Percentiles rank a stretch among this genome's conserved stretches.
Conservation (phyloP, 768 basidiomycete genomes). For the Hericium coralloides region DNA sequence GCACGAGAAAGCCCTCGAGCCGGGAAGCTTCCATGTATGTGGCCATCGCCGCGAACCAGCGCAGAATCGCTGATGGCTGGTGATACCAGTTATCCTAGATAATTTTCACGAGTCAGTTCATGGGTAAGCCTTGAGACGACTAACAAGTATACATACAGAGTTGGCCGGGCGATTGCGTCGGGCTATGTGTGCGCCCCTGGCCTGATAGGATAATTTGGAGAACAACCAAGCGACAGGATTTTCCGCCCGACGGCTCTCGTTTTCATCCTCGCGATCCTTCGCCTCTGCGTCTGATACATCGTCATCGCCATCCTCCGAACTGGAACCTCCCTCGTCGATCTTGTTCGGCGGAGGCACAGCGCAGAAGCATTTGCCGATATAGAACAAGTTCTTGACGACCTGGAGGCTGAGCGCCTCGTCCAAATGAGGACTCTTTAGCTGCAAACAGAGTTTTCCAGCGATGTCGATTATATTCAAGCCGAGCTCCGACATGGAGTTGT, state of each 20-base stretch:
- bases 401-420: conserved; percentile 70
- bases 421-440: conserved; percentile 76
- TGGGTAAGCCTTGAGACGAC: neutral
- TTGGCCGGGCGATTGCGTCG: conserved; percentile 45
- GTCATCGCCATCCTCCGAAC: conserved; percentile 24
- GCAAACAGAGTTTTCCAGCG: conserved; percentile 62
- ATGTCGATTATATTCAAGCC: conserved; percentile 52
- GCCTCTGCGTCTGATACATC: conserved; percentile 19
- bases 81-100: conserved; percentile 72
- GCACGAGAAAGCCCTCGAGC: conserved; percentile 65
- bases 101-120: neutral
- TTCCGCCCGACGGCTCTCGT: conserved; percentile 10
- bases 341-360: conserved; percentile 24
- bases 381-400: conserved; percentile 89
- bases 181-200: conserved; percentile 64
- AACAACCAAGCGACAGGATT: conserved; percentile 86
- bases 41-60: conserved; percentile 92
- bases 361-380: conserved; percentile 80
- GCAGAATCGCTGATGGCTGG: conserved; percentile 70
- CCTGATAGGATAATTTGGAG: conserved; percentile 86
- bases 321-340: conserved; percentile 22
- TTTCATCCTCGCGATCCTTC: conserved; percentile 16
- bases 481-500: conserved; percentile 12
- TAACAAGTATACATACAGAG: conserved; percentile 28
- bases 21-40: conserved; percentile 51